Evolutionary conservation across 441 rosid genomes (phyloP).

Genomic region (Omphalea diandra): DNA sequence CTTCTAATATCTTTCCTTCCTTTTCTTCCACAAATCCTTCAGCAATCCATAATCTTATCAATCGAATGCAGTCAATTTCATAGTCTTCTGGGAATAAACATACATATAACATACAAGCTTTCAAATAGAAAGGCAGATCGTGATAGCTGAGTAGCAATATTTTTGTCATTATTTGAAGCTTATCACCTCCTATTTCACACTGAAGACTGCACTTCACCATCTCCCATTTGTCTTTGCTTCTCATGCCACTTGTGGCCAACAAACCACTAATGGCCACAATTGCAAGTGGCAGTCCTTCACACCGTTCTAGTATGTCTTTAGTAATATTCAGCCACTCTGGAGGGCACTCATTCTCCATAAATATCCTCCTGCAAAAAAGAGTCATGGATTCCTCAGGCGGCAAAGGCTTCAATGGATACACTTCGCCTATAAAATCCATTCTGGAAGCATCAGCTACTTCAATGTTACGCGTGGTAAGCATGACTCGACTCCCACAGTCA

Average conservation of each 20-base stretch:
- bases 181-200: conserved; percentile 14
- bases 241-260: conserved; percentile 26
- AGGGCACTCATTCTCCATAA: conserved; percentile 24
- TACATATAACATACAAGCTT: neutral
- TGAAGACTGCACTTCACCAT: conserved; percentile 17
- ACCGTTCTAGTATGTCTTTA: conserved; percentile 18
- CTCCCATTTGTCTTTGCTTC: conserved; percentile 27
- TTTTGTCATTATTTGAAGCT: neutral
- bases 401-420: conserved; percentile 17
- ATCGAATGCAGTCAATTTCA: conserved; percentile 6
- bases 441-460: conserved; percentile 5
- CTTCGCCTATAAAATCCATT: neutral
- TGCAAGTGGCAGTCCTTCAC: conserved; percentile 35
- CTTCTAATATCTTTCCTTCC: conserved; percentile 26
- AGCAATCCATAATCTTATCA: conserved; percentile 30
- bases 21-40: conserved; percentile 30
- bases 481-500: neutral
- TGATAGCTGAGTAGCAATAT: conserved; percentile 27
- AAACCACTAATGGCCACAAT: conserved; percentile 31
- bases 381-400: conserved; percentile 19
- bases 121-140: conserved; percentile 24
- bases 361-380: conserved; percentile 27
- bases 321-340: conserved; percentile 21
- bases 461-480: neutral
- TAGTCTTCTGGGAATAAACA: conserved; percentile 26